Conservation (phyloP, 352 stramenopile genomes). For the Globisporangium heterothallicum region DNA sequence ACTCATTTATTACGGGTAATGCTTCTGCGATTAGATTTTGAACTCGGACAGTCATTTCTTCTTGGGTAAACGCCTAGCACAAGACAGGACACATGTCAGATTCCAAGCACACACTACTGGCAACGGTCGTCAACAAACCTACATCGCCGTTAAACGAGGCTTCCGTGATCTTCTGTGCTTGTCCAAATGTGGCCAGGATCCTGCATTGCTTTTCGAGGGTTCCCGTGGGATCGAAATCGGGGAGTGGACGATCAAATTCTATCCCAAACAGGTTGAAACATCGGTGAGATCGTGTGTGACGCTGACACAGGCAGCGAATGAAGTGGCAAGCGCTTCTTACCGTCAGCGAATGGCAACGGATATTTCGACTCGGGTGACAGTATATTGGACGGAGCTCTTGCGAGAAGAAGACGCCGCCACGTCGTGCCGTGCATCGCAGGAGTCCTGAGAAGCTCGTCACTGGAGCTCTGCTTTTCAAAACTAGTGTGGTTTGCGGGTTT, state of each 20-base stretch:
- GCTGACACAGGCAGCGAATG: too few relatives aligned
- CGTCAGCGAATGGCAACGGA: slow-evolving; percentile 5
- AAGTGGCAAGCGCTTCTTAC: neutral
- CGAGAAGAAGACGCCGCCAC: slow-evolving; percentile 20
- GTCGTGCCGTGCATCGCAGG: slow-evolving; percentile 20
- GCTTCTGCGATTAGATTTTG: slow-evolving; percentile 12
- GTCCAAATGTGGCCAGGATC: slow-evolving; percentile 27
- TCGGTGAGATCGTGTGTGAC: too few relatives aligned
- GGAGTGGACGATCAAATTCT: slow-evolving; percentile 34
- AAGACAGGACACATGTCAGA: neutral
- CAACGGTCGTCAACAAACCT: slow-evolving; percentile 7
- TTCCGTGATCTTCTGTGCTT: slow-evolving; percentile 19
- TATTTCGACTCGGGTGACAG: slow-evolving; percentile 8
- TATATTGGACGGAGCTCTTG: slow-evolving; percentile 21
- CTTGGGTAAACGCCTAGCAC: slow-evolving; percentile 7
- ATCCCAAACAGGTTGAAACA: too few relatives aligned
- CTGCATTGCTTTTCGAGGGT: slow-evolving; percentile 18
- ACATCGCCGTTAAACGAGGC: slow-evolving; percentile 35
- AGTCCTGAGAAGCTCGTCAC: neutral
- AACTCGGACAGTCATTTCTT: slow-evolving; percentile 9
- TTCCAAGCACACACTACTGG: neutral
- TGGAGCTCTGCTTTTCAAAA: slow-evolving; percentile 1
- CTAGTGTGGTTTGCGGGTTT: neutral
- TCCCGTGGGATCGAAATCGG: slow-evolving; percentile 30
- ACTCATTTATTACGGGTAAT: slow-evolving; percentile 9